phyloP scores from a whole-genome alignment of 2,329 filamentous ascomycete genomes.

The Clonostachys rhizophaga region DNA sequence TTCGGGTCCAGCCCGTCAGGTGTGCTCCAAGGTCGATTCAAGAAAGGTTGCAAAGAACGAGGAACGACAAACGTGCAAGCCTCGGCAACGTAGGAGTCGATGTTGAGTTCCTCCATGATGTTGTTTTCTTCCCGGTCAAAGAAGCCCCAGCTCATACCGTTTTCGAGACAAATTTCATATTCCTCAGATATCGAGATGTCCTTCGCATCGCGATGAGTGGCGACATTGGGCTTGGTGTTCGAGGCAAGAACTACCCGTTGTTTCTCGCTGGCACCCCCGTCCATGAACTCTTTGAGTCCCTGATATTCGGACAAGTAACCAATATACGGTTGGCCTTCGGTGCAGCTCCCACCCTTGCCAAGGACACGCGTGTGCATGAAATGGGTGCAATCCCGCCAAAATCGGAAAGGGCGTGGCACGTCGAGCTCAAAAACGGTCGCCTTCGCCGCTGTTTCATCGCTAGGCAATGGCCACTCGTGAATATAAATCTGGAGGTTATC shows the following conservation, averaged over 20 bases:
- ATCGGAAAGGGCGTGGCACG: slow-evolving; percentile 27
- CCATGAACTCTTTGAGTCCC: too few relatives aligned
- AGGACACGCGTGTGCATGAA: slow-evolving; percentile 33
- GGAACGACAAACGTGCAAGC: too few relatives aligned
- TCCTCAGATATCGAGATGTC: too few relatives aligned
- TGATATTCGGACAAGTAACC: too few relatives aligned
- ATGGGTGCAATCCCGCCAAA: slow-evolving; percentile 42
- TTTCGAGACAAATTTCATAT: too few relatives aligned
- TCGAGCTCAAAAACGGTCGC: slow-evolving; percentile 48
- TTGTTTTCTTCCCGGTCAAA: too few relatives aligned
- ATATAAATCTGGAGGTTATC: slow-evolving; percentile 32
- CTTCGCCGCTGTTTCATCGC: slow-evolving; percentile 19
- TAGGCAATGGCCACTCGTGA: slow-evolving; percentile 53
- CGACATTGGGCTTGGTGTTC: neutral
- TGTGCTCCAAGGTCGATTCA: neutral
- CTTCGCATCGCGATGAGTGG: neutral
- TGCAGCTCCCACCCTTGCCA: neutral
- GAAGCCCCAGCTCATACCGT: too few relatives aligned
- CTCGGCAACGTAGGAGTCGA: too few relatives aligned
- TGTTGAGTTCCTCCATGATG: too few relatives aligned
- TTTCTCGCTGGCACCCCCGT: too few relatives aligned
- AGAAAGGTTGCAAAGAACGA: neutral
- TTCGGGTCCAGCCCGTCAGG: slow-evolving; percentile 32
- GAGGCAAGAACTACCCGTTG: neutral
- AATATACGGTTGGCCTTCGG: too few relatives aligned